These are phyloP conservation scores for Cerioporus squamosus DNA, from an alignment of 1,284 basidiomycete genomes.

Conservation along the genomic window DNA sequence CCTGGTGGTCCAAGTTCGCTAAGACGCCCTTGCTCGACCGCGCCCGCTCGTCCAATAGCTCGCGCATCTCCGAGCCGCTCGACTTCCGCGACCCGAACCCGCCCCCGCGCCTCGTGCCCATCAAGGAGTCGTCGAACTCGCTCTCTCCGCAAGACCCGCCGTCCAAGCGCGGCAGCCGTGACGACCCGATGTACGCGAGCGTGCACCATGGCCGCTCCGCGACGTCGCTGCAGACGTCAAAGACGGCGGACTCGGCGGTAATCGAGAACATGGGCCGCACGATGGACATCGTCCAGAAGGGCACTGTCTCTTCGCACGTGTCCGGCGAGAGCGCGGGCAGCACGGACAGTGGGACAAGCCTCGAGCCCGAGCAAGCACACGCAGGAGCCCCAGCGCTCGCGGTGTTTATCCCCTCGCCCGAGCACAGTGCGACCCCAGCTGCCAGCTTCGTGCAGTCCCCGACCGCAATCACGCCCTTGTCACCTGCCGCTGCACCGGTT, in stretches of 20 bases:
- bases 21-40: slow-evolving; percentile 47
- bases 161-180: slow-evolving; percentile 11
- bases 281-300: slow-evolving; percentile 70
- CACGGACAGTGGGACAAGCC: slow-evolving; percentile 16
- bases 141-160: slow-evolving; percentile 12
- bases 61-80: slow-evolving; percentile 28
- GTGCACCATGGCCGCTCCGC: slow-evolving; percentile 31
- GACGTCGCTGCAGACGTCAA: slow-evolving; percentile 31
- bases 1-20: slow-evolving; percentile 52
- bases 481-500: slow-evolving; percentile 17
- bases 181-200: slow-evolving; percentile 24
- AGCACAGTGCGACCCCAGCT: not conserved
- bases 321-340: slow-evolving; percentile 21
- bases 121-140: slow-evolving; percentile 52
- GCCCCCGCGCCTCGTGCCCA: slow-evolving; percentile 59
- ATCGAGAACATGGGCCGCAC: slow-evolving; percentile 65
- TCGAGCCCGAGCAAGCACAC: slow-evolving; percentile 3
- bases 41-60: slow-evolving; percentile 30
- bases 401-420: slow-evolving; percentile 6
- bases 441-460: slow-evolving; percentile 27
- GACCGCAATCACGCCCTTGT: slow-evolving; percentile 19
- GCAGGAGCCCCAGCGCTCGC: slow-evolving; percentile 2
- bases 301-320: slow-evolving; percentile 41
- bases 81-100: slow-evolving; percentile 78
- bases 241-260: slow-evolving; percentile 62